These are phyloP conservation scores for Sanguinoderma infundibulare DNA, from an alignment of 1,284 basidiomycete genomes.

Conservation along the genomic window DNA sequence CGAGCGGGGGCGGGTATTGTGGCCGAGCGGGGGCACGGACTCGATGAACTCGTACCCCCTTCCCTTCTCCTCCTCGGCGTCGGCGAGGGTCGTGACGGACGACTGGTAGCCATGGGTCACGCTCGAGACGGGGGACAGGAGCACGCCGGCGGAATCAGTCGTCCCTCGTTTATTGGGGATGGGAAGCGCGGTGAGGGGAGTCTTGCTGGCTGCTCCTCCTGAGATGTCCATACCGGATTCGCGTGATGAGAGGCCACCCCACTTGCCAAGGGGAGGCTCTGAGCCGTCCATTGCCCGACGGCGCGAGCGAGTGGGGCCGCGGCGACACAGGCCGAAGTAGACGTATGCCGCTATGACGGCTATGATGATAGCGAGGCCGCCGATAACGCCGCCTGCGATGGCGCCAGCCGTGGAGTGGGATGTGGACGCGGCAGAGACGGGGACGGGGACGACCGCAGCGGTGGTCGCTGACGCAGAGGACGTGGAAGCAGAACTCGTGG, in stretches of 20 bases:
- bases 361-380: slow-evolving; percentile 34
- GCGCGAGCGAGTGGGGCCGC: slow-evolving; percentile 21
- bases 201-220: slow-evolving; percentile 7
- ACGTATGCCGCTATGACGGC: slow-evolving; percentile 28
- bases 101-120: slow-evolving; percentile 16
- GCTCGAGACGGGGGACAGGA: slow-evolving; percentile 18
- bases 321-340: slow-evolving; percentile 31
- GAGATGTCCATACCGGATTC: slow-evolving; percentile 24
- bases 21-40: slow-evolving; percentile 21
- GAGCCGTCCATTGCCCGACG: slow-evolving; percentile 17
- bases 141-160: slow-evolving; percentile 21
- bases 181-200: slow-evolving; percentile 6
- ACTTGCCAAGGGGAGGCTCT: slow-evolving; percentile 24
- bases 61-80: slow-evolving; percentile 29
- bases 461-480: neutral
- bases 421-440: slow-evolving; percentile 18
- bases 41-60: slow-evolving; percentile 19
- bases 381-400: slow-evolving; percentile 41
- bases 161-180: slow-evolving; percentile 8
- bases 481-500: neutral
- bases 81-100: slow-evolving; percentile 22
- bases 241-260: slow-evolving; percentile 31
- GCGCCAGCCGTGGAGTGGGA: slow-evolving; percentile 33
- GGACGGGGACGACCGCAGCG: too few relatives aligned
- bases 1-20: slow-evolving; percentile 15